Evolutionary conservation across 2,329 filamentous ascomycete species (phyloP).

Genomic region (Fusarium sp.): DNA sequence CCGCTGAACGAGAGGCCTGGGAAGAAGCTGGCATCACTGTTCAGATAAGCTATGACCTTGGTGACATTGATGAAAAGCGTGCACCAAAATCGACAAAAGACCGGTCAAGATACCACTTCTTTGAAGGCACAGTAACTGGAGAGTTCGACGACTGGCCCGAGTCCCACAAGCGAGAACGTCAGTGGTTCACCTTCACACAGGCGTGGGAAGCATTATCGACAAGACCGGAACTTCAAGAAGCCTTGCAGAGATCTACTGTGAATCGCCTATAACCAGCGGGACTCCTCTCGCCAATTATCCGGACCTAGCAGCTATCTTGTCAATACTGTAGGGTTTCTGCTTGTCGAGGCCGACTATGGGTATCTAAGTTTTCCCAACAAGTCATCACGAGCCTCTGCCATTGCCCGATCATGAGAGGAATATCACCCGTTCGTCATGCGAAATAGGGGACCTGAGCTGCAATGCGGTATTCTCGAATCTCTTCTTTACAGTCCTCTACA

Average conservation of each 20-base stretch:
- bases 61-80: constrained; percentile 85
- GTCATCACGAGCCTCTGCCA: neutral
- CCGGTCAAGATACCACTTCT: constrained; percentile 78
- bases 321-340: neutral
- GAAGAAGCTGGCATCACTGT: constrained; percentile 95
- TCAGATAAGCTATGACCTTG: constrained; percentile 85
- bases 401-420: constrained; percentile 28
- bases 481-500: constrained; percentile 32
- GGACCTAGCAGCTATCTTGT: neutral
- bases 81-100: constrained; percentile 78
- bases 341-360: neutral
- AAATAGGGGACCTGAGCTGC: constrained; percentile 1
- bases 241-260: constrained; percentile 83
- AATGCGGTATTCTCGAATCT: constrained; percentile 14
- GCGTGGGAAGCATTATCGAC: constrained; percentile 81
- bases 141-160: constrained; percentile 94
- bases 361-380: neutral
- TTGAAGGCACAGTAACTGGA: constrained; percentile 86
- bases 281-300: neutral
- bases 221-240: constrained; percentile 88
- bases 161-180: constrained; percentile 86
- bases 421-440: constrained; percentile 6
- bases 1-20: constrained; percentile 93
- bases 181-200: constrained; percentile 88
- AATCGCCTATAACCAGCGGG: constrained; percentile 52